phyloP scores from a whole-genome alignment of 1,284 basidiomycete species.

The Boletellus sp. region DNA sequence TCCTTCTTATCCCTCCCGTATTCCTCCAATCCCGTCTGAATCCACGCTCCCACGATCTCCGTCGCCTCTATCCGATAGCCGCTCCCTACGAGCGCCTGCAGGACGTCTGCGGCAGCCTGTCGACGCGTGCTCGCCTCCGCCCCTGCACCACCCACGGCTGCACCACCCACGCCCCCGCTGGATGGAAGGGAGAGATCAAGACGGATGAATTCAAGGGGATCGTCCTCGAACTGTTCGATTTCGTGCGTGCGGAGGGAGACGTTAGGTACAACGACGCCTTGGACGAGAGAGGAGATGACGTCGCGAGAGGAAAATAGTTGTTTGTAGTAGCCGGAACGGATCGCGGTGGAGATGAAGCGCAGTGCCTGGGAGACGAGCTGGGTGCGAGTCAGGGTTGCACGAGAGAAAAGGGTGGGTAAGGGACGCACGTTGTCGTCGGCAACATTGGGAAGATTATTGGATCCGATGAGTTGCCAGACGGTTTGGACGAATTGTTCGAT shows the following conservation, averaged over 20 bases:
- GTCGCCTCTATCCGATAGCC: constrained; percentile 85
- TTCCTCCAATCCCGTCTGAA: constrained; percentile 66
- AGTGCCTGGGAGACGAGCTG: constrained; percentile 92
- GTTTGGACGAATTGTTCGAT: constrained; percentile 83
- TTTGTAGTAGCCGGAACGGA: constrained; percentile 81
- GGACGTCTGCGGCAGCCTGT: constrained; percentile 90
- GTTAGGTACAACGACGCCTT: constrained; percentile 92
- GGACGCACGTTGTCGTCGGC: constrained; percentile 75
- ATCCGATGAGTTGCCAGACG: constrained; percentile 88
- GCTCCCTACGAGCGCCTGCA: constrained; percentile 77
- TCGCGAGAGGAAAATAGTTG: constrained; percentile 66
- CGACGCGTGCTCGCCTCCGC: constrained; percentile 61
- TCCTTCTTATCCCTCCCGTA: constrained; percentile 56
- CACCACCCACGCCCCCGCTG: constrained; percentile 25
- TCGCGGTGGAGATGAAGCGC: constrained; percentile 89
- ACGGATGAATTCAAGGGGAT: constrained; percentile 93
- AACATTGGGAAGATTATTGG: constrained; percentile 64
- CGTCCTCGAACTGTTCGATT: constrained; percentile 95
- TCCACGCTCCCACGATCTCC: constrained; percentile 81
- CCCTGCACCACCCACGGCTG: constrained; percentile 43
- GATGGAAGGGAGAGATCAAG: constrained; percentile 80
- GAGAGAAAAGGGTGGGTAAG: background rate
- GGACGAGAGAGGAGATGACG: constrained; percentile 81
- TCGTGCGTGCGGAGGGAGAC: constrained; percentile 86
- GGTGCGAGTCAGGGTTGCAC: background rate